A percentile compares a stretch with the other conserved stretches of the same genome.
Evolutionary conservation across 2,329 filamentous ascomycete genomes (phyloP).

Genomic region (Catunica adiposa): DNA sequence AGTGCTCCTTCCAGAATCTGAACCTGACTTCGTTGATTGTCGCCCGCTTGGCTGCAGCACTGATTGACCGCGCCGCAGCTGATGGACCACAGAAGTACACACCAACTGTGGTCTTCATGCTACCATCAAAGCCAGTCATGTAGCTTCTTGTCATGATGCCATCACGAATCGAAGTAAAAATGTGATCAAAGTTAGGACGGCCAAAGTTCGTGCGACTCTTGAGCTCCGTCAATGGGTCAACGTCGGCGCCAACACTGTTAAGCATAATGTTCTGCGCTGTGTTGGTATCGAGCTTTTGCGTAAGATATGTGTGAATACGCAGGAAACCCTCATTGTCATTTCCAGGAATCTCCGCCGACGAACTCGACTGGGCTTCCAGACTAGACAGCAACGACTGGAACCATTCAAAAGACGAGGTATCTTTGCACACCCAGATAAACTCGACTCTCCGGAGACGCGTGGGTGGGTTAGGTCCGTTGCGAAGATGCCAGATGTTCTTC

Average conservation of each 20-base stretch:
- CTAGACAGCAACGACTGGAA: slow-evolving; percentile 74
- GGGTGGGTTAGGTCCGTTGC: slow-evolving; percentile 63
- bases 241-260: slow-evolving; percentile 66
- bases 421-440: slow-evolving; percentile 87
- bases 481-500: slow-evolving; percentile 86
- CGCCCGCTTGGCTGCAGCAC: slow-evolving; percentile 60
- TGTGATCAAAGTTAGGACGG: slow-evolving; percentile 61
- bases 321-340: slow-evolving; percentile 53
- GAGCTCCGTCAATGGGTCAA: slow-evolving; percentile 71
- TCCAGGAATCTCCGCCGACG: slow-evolving; percentile 40
- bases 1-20: slow-evolving; percentile 98
- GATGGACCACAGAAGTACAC: slow-evolving; percentile 16
- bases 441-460: slow-evolving; percentile 69
- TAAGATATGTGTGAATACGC: slow-evolving; percentile 81
- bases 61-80: slow-evolving; percentile 56
- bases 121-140: slow-evolving; percentile 54
- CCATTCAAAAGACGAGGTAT: slow-evolving; percentile 82
- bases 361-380: slow-evolving; percentile 59
- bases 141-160: slow-evolving; percentile 65
- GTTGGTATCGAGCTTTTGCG: slow-evolving; percentile 66
- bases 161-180: slow-evolving; percentile 63
- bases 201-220: slow-evolving; percentile 73
- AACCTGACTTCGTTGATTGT: slow-evolving; percentile 70
- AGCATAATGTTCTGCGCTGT: slow-evolving; percentile 79
- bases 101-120: slow-evolving; percentile 42